Conservation (phyloP, 129 eudicot species). For the Lactuca saligna region DNA sequence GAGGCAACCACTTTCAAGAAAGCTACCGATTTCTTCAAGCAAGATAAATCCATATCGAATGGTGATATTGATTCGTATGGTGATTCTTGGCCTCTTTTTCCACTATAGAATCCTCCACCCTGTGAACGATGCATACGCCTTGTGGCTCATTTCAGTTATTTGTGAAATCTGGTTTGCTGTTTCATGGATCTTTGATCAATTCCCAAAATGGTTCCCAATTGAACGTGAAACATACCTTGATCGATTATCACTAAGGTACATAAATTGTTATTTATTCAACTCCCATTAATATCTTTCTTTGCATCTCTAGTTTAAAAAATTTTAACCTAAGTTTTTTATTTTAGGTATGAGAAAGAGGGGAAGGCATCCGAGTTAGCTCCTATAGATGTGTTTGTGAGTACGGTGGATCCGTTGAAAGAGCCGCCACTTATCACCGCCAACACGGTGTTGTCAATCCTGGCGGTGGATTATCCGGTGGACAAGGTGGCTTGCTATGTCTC, state of each 20-base stretch:
- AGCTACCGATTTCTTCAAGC: conserved; percentile 90
- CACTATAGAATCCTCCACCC: conserved; percentile 84
- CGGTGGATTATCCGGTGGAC: conserved; percentile 94
- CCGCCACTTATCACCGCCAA: conserved; percentile 96
- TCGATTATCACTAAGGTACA: conserved; percentile 81
- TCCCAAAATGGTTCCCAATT: conserved; percentile 86
- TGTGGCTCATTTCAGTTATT: conserved; percentile 86
- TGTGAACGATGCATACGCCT: conserved; percentile 75
- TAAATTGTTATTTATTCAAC: neutral
- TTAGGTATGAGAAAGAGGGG: conserved; percentile 95
- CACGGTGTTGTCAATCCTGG: conserved; percentile 90
- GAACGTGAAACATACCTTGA: conserved; percentile 92
- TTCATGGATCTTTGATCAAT: conserved; percentile 95
- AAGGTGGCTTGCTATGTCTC: conserved; percentile 95
- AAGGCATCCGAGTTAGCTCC: conserved; percentile 86
- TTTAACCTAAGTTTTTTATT: neutral
- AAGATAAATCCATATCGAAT: conserved; percentile 89
- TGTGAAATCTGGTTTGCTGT: conserved; percentile 97
- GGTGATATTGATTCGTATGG: conserved; percentile 69
- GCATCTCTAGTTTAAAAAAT: no score
- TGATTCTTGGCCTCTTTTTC: conserved; percentile 74
- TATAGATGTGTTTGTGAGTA: conserved; percentile 77
- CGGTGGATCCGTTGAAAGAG: conserved; percentile 89
- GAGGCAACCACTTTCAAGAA: conserved; percentile 92
- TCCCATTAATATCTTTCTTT: neutral